A percentile compares a stretch with the other conserved stretches of the same genome.
These are phyloP conservation scores for Mycena pura DNA, from an alignment of 768 basidiomycete species.

Conservation along the genomic window DNA sequence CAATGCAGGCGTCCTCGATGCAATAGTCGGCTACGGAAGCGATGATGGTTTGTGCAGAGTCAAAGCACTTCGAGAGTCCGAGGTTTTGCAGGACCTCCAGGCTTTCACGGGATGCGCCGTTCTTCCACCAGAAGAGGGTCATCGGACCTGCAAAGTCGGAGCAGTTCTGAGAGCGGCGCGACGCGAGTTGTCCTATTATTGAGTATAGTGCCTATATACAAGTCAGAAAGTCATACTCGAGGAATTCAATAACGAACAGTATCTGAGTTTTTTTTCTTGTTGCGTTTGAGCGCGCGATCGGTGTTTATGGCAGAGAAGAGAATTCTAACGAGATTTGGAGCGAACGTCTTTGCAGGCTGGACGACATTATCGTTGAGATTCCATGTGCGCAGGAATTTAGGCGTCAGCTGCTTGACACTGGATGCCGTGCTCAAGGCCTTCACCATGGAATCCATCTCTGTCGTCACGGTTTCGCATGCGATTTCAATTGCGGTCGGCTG, in stretches of 20 bases:
- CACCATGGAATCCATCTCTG: neutral
- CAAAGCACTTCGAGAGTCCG: conserved; percentile 3
- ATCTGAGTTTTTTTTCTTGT: neutral
- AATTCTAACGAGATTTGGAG: neutral
- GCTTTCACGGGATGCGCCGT: neutral
- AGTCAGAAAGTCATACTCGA: neutral
- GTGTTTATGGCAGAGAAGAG: neutral
- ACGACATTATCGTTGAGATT: neutral
- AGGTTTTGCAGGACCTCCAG: neutral
- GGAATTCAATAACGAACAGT: neutral
- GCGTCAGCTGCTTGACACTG: neutral
- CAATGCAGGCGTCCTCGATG: neutral
- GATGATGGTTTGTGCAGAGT: neutral
- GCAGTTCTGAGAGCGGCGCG: neutral
- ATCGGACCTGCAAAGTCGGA: neutral
- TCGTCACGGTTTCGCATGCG: neutral
- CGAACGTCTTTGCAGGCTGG: neutral
- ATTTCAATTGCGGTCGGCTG: neutral
- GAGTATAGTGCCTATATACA: neutral
- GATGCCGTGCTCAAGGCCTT: neutral
- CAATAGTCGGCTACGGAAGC: neutral
- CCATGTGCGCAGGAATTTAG: neutral
- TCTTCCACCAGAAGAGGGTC: conserved; percentile 7
- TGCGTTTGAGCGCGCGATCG: neutral
- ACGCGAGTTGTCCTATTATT: neutral